Evolutionary conservation across 257 asterid species (phyloP), one percentile per base, ranked within the genome.

Genomic region (Ajuga chamaepitys): DNA sequence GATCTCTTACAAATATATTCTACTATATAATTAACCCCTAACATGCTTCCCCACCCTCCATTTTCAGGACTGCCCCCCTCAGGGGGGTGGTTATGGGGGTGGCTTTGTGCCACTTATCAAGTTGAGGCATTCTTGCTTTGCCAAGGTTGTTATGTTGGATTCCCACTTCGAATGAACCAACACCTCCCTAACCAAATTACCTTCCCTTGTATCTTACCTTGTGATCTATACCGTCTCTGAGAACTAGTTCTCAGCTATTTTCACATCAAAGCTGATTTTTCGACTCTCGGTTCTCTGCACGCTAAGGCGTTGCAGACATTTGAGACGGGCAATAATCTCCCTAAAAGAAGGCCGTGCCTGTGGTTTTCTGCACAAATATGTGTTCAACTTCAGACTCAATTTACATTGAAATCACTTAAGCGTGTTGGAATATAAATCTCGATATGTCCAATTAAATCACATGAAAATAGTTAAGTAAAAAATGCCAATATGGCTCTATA

Each of bases 141-240:
- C 62, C 17, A 63, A 64, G 47, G 51, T 68, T 86, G 85, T 76
- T 46, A 86, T 68, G 82, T 72, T 77, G 82, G 65, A 85, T 77
- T 76, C 96, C 92, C 96, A 77, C 85, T 87, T 89, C 80, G 95
- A 89, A 84, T 79, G 93, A 80, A 89, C 89, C 94, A 76, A 77
- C 95, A 77, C 85, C 76, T 72, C 75, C 81, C 80, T 62, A 70
- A 74, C 82, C 85, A 75, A n/a, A 62, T 66, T 48, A 66, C 72
- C 30, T 58, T 42, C 44, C 56, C 18, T 21, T 53, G 45, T 22
- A 59, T 61, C 40, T 55, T 53, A 5, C 32, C 35, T 62, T 24
- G 52, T 48, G 56, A 46, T 70, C 76, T 60, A 75, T 38, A 64
- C 77, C 14, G 61, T 81, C 74, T 70, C 82, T 78, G 75, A 4